A percentile compares a stretch with the other conserved stretches of the same genome.
Evolutionary conservation across 208 protist genomes (phyloP).

Genomic region (Endotrypanum monterogeii): DNA sequence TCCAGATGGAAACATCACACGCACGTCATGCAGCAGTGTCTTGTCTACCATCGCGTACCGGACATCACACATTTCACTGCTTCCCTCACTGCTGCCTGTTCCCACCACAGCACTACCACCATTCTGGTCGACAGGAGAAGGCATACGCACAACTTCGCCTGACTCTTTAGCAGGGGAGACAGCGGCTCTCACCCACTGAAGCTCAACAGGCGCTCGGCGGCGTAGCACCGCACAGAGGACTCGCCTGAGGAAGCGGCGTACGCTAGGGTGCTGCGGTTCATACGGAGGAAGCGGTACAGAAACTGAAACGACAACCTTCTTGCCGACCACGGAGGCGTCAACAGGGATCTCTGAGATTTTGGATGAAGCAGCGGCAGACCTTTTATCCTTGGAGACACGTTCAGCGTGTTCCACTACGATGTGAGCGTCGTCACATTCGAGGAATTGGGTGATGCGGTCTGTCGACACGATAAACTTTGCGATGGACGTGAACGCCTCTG

Average conservation of each 20-base stretch:
- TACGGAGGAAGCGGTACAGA: constrained; percentile 16
- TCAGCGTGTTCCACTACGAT: constrained; percentile 13
- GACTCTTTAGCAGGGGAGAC: not conserved
- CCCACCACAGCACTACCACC: not conserved
- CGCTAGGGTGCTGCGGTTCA: constrained; percentile 12
- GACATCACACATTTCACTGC: not conserved
- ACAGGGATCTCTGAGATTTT: not conserved
- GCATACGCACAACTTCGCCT: not conserved
- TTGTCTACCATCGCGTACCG: constrained; percentile 23
- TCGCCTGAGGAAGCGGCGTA: not conserved
- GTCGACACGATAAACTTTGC: constrained; percentile 75
- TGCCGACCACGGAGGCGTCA: not conserved
- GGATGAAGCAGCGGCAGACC: not conserved
- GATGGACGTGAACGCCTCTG: constrained; percentile 50
- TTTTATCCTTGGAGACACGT: not conserved
- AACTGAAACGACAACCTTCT: constrained; percentile 8
- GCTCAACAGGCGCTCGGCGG: constrained; percentile 19
- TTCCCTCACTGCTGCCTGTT: not conserved
- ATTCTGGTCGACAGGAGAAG: not conserved
- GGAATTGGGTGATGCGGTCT: constrained; percentile 69
- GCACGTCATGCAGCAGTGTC: constrained; percentile 37
- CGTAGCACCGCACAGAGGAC: constrained; percentile 3
- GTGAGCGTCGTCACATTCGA: constrained; percentile 51
- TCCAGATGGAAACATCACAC: constrained; percentile 21
- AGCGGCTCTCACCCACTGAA: constrained; percentile 15